Percentiles rank a stretch among this genome's conserved stretches.
Evolutionary conservation across 805 yeast species (phyloP).

Genomic region (Kluyveromyces siamensis): DNA sequence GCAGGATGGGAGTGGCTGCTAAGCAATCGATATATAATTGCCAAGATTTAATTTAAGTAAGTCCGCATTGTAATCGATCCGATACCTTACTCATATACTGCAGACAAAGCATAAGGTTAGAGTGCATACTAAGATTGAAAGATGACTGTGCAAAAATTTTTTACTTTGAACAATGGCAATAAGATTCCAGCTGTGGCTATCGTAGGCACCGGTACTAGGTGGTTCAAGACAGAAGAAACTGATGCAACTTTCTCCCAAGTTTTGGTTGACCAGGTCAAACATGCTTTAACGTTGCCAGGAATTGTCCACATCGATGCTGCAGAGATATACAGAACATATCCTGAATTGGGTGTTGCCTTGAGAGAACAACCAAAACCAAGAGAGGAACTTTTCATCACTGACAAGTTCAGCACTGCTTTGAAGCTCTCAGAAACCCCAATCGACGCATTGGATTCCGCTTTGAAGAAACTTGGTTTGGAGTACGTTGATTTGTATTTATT

Average conservation of each 20-base stretch:
- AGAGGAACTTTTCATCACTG: conserved; percentile 44
- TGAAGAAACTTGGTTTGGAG: conserved; percentile 38
- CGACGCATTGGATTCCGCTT: conserved; percentile 31
- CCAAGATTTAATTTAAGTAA: no score
- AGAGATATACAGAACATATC: conserved; percentile 45
- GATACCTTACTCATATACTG: no score
- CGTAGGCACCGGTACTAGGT: conserved; percentile 53
- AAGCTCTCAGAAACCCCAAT: conserved; percentile 31
- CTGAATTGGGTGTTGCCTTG: conserved; percentile 44
- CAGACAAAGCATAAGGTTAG: conserved; percentile 40
- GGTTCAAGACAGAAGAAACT: conserved; percentile 33
- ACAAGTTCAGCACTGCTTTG: conserved; percentile 33
- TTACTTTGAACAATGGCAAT: conserved; percentile 30
- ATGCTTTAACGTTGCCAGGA: conserved; percentile 35
- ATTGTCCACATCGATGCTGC: conserved; percentile 52
- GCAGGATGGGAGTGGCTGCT: no score
- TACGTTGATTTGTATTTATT: conserved; percentile 55
- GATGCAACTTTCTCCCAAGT: conserved; percentile 21
- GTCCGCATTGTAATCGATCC: no score
- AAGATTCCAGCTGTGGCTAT: conserved; percentile 40
- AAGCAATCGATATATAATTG: no score
- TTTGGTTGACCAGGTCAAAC: conserved; percentile 26
- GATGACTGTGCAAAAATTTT: conserved; percentile 20
- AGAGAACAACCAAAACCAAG: conserved; percentile 35
- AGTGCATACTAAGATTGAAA: conserved; percentile 29